Percentiles rank a stretch among this genome's conserved stretches.
phyloP scores from a whole-genome alignment of 306 rosid species.

The Arachis stenosperma region DNA sequence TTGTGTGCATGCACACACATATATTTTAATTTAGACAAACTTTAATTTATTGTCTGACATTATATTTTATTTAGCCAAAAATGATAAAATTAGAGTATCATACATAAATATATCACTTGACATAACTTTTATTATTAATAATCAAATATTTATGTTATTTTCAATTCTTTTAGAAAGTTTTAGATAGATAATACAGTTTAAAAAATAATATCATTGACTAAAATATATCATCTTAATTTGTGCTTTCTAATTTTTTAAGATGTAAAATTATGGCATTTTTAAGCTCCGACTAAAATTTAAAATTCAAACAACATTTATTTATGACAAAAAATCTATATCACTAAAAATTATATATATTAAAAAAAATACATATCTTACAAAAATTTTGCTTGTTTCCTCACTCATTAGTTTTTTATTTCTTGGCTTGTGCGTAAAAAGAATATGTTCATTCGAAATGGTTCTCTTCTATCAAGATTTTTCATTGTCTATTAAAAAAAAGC shows the following conservation, averaged over 20 bases:
- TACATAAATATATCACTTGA: too few relatives aligned
- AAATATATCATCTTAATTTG: not conserved
- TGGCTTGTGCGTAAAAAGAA: not conserved
- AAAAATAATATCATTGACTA: not conserved
- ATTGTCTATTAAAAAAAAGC: not conserved
- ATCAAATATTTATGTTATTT: too few relatives aligned
- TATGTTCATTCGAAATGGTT: not conserved
- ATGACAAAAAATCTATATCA: not conserved
- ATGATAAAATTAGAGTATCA: too few relatives aligned
- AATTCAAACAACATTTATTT: not conserved
- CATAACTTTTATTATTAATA: too few relatives aligned
- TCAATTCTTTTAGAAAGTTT: too few relatives aligned
- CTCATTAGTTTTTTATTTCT: not conserved
- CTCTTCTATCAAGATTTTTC: slow-evolving; percentile 9
- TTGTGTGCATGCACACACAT: too few relatives aligned
- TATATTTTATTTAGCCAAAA: too few relatives aligned
- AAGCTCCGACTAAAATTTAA: not conserved
- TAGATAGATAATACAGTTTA: too few relatives aligned
- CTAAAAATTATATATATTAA: not conserved
- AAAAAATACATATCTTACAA: not conserved
- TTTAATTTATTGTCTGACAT: too few relatives aligned
- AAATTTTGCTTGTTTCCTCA: not conserved
- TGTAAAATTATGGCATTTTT: not conserved
- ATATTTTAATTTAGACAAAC: too few relatives aligned
- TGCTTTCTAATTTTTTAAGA: not conserved